These are phyloP conservation scores for Nigrospora sphaerica DNA, from an alignment of 2,329 filamentous ascomycete genomes.

Conservation along the genomic window DNA sequence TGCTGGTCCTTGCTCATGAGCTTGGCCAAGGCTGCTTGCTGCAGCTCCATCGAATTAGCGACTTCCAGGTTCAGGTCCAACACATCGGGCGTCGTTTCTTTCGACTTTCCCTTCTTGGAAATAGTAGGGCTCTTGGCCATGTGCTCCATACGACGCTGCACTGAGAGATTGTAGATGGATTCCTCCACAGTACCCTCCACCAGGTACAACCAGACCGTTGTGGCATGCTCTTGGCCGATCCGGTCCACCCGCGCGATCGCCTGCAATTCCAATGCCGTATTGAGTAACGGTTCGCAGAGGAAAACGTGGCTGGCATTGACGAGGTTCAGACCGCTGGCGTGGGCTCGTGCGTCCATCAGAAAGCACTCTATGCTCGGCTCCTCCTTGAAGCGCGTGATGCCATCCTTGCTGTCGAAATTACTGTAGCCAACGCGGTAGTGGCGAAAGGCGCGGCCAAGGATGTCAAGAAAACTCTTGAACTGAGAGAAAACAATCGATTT, in stretches of 20 bases:
- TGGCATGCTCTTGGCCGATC: conserved; percentile 82
- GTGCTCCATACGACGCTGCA: conserved; percentile 70
- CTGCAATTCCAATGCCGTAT: conserved; percentile 89
- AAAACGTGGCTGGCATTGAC: conserved; percentile 93
- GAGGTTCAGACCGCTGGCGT: conserved; percentile 83
- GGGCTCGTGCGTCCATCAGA: conserved; percentile 79
- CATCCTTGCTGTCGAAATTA: conserved; percentile 60
- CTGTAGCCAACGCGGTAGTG: conserved; percentile 67
- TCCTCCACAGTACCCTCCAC: conserved; percentile 89
- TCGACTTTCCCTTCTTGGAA: conserved; percentile 25
- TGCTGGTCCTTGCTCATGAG: conserved; percentile 63
- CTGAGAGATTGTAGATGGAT: conserved; percentile 82
- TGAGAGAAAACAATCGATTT: conserved; percentile 96
- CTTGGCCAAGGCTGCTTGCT: conserved; percentile 62
- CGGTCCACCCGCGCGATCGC: conserved; percentile 92
- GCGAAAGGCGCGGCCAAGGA: conserved; percentile 63
- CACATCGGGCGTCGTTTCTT: conserved; percentile 35
- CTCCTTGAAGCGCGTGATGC: conserved; percentile 69
- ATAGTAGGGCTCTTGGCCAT: conserved; percentile 34
- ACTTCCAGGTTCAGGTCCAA: conserved; percentile 63
- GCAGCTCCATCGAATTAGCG: conserved; percentile 78
- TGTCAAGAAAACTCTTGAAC: conserved; percentile 55
- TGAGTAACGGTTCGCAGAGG: conserved; percentile 86
- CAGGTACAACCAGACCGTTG: conserved; percentile 92
- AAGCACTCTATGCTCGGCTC: conserved; percentile 74